phyloP scores from a whole-genome alignment of 1,284 basidiomycete species.

The Xanthoconium separans region DNA sequence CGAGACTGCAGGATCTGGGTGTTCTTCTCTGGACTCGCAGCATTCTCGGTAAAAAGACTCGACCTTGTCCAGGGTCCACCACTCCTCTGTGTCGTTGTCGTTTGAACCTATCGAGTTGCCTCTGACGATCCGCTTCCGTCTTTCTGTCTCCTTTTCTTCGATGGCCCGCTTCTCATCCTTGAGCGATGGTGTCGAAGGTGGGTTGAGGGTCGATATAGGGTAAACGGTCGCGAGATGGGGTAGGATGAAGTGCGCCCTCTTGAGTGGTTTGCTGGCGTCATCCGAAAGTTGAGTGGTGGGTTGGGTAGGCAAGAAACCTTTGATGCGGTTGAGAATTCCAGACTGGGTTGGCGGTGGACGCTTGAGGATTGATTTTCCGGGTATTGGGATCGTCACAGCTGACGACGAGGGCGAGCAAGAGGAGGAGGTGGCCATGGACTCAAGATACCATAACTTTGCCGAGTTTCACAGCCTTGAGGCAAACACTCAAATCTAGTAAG shows the following conservation, averaged over 20 bases:
- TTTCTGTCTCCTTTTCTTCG: constrained; percentile 65
- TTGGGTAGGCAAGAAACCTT: constrained; percentile 36
- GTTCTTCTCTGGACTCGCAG: constrained; percentile 74
- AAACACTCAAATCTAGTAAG: no score
- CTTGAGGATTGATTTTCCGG: constrained; percentile 78
- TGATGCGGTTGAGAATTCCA: constrained; percentile 71
- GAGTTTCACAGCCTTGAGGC: background rate
- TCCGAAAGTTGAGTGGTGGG: constrained; percentile 25
- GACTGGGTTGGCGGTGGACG: constrained; percentile 67
- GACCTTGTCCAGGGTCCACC: constrained; percentile 81
- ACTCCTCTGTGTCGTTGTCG: constrained; percentile 48
- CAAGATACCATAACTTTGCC: background rate
- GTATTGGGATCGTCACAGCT: constrained; percentile 70
- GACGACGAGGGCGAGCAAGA: constrained; percentile 68
- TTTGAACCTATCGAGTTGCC: constrained; percentile 43
- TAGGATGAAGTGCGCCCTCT: constrained; percentile 83
- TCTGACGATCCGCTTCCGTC: constrained; percentile 59
- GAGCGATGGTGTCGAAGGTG: constrained; percentile 72
- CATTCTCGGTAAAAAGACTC: constrained; percentile 81
- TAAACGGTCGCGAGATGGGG: constrained; percentile 82
- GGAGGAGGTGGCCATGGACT: constrained; percentile 26
- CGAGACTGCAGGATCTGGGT: constrained; percentile 63
- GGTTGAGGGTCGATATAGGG: constrained; percentile 78
- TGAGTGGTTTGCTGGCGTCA: constrained; percentile 57
- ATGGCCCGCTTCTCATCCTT: constrained; percentile 72